Base-by-base conservation (phyloP, 2,329 filamentous ascomycete species). In the Ophiostoma ips region DNA sequence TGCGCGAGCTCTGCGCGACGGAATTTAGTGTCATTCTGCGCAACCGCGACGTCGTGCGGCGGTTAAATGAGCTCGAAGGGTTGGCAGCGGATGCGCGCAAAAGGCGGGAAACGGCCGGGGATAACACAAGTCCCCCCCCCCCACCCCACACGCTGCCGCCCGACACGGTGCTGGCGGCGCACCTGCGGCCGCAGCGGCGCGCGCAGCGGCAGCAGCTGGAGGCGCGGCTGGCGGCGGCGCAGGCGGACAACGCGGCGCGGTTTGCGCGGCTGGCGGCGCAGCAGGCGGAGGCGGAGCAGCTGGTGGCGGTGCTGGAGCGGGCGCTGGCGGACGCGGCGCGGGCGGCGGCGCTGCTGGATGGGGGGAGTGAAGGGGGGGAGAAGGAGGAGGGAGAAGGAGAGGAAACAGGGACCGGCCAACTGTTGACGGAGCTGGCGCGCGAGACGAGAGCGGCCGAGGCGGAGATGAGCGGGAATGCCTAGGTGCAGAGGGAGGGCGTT, bases 61-160 rank as follows among this genome's bases (percentile, higher is more conserved):
- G 71, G 53, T 67, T 82, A 10, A 82, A 82, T 60, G 71, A 75
- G 60, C 68, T 81, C 7, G 78, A 82, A 58, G 63, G 57, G 24
- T 66, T 82, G 13, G 68, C 78, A 46, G 65, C 62, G 50, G 73
- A 76, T 48, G 78, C 77, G 5, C 64, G 62, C 46, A 55, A 56
- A 49, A 62, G 69, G 51, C 61, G 66, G 45, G 57, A 62, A 38
- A 61, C 64, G 24, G 61, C 64, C 47, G 15, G 11, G n/a, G 7
- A 16, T 13, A 10, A 21, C 28, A 8, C 1, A 15, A 15, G 12
- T 30, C 21, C n/a, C 28, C 34, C 19, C 10, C n/a, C 10, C 9
- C 41, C 35, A 28, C 77, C 77, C 2, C 77, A 83, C 57, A 68
- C 73, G 30, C 69, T 80, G 1, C 72, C 77, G 1, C 69, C 78